These are phyloP conservation scores for Paxillus ammoniavirescens DNA, from an alignment of 768 basidiomycete species.

Conservation along the genomic window DNA sequence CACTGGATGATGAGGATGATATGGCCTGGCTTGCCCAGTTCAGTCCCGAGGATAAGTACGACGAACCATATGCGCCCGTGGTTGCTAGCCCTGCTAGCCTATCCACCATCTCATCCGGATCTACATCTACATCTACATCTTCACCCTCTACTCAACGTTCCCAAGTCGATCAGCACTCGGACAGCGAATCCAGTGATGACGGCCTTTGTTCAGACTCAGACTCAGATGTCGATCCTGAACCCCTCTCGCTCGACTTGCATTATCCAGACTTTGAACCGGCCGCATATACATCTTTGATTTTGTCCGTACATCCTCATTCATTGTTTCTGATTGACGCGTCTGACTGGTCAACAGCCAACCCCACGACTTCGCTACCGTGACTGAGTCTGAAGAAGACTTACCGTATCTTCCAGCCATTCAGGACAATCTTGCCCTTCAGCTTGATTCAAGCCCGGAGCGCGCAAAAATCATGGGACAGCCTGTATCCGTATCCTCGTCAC, in stretches of 20 bases:
- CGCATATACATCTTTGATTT: constrained; percentile 18
- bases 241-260: constrained; percentile 15
- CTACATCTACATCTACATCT: constrained; percentile 26
- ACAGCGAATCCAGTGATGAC: constrained; percentile 25
- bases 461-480: background rate
- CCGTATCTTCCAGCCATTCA: constrained; percentile 12
- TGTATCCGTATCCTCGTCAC: background rate
- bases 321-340: constrained; percentile 3
- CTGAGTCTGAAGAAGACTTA: constrained; percentile 4
- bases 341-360: constrained; percentile 21
- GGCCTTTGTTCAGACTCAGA: constrained; percentile 29
- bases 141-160: constrained; percentile 15
- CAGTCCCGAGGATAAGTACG: constrained; percentile 32
- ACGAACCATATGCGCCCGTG: constrained; percentile 22
- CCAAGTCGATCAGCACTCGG: constrained; percentile 11
- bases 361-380: background rate
- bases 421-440: constrained; percentile 6
- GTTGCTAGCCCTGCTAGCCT: constrained; percentile 18
- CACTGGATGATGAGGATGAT: constrained; percentile 35
- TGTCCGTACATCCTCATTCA: constrained; percentile 15
- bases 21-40: constrained; percentile 35
- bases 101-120: constrained; percentile 29
- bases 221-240: constrained; percentile 27
- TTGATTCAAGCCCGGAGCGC: background rate
- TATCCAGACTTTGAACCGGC: constrained; percentile 7